Conservation (phyloP, 2,329 filamentous ascomycete species). For the Monilinia fructigena region DNA sequence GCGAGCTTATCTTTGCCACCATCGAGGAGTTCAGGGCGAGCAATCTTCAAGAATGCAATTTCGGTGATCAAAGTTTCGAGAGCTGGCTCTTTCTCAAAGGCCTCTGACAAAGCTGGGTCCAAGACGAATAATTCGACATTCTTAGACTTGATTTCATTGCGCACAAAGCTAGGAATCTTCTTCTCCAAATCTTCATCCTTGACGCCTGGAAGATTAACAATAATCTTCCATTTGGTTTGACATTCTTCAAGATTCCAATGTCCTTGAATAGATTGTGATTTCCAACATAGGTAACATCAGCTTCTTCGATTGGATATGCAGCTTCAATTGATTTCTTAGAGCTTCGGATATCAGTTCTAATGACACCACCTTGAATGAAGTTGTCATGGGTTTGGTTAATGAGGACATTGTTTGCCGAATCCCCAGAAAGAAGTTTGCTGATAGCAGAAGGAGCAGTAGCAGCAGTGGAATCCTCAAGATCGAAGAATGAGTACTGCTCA, state of each 20-base stretch:
- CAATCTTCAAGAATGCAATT: conserved; percentile 78
- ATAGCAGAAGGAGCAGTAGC: conserved; percentile 62
- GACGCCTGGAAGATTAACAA: conserved; percentile 73
- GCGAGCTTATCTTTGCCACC: conserved; percentile 66
- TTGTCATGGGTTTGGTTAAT: conserved; percentile 63
- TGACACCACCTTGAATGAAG: conserved; percentile 70
- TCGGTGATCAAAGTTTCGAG: conserved; percentile 69
- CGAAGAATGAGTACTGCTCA: conserved; percentile 93
- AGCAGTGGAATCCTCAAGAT: conserved; percentile 72
- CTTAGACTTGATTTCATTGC: conserved; percentile 70
- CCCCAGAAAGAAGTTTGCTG: conserved; percentile 66
- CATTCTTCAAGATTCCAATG: conserved; percentile 67
- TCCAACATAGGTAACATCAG: conserved; percentile 76
- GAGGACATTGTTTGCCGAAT: conserved; percentile 62
- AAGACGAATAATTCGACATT: conserved; percentile 71
- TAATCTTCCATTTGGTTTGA: conserved; percentile 69
- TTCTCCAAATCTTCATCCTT: conserved; percentile 91
- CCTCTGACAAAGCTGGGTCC: conserved; percentile 66
- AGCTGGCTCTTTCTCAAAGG: conserved; percentile 62
- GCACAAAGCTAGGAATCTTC: conserved; percentile 68
- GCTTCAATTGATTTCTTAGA: conserved; percentile 82
- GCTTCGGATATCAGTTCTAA: conserved; percentile 81
- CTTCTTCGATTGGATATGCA: conserved; percentile 75
- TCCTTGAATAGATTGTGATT: conserved; percentile 77
- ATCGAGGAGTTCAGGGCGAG: conserved; percentile 63